Conservation (phyloP, 2,329 filamentous ascomycete species). For the Aureobasidium melanogenum region DNA sequence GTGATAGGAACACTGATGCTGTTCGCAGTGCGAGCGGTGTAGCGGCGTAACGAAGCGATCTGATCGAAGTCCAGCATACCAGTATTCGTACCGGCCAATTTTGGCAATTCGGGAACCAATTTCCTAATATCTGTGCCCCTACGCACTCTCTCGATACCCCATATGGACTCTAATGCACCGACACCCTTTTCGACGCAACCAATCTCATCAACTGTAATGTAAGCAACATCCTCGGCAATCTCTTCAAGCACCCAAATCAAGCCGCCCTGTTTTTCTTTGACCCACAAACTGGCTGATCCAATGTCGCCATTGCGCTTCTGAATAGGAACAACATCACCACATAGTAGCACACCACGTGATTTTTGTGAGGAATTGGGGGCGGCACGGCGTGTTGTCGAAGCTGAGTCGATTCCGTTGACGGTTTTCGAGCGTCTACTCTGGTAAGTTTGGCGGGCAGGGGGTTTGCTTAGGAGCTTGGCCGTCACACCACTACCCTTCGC, state of each 20-base stretch:
- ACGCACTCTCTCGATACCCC: conserved; percentile 62
- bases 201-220: conserved; percentile 66
- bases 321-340: conserved; percentile 96
- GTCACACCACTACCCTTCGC: conserved; percentile 78
- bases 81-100: conserved; percentile 60
- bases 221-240: conserved; percentile 87
- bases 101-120: conserved; percentile 74
- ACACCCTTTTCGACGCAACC: conserved; percentile 61
- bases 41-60: conserved; percentile 64
- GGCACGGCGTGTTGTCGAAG: conserved; percentile 37
- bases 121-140: conserved; percentile 65
- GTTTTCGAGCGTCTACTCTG: conserved; percentile 54
- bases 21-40: conserved; percentile 71
- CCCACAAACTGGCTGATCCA: conserved; percentile 92
- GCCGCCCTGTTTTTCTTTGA: conserved; percentile 91
- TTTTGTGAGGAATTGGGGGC: conserved; percentile 61
- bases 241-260: conserved; percentile 98
- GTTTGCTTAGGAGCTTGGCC: conserved; percentile 78
- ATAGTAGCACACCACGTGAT: conserved; percentile 81
- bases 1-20: conserved; percentile 77
- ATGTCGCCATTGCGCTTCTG: conserved; percentile 88
- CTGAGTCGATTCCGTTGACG: conserved; percentile 47
- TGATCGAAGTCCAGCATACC: conserved; percentile 72
- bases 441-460: conserved; percentile 49
- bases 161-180: conserved; percentile 78